Evolutionary conservation across 352 stramenopile genomes (phyloP), one percentile per base, ranked within the genome.

Genomic region (Phytophthora quininea): DNA sequence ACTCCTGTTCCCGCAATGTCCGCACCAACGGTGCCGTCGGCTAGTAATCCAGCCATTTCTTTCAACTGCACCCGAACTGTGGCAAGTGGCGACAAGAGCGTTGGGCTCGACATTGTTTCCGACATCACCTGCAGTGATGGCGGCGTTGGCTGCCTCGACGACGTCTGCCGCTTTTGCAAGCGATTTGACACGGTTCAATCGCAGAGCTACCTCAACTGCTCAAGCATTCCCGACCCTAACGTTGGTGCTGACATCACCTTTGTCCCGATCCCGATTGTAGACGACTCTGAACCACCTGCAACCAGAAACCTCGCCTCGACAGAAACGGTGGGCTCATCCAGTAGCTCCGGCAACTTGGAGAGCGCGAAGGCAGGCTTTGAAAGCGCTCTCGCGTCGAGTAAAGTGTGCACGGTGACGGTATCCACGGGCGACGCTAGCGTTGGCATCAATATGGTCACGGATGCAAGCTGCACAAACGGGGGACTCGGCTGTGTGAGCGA

Each of bases 121-220:
- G 75, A 86, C 61, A 73, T 69, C 60, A 64, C 54, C 7, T 85
- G 77, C 54, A 73, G 51, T 12, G 63, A 59, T 12, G 77, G 77
- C 8, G 77, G 77, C 30, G 42, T 76, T 9, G 74, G 71, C 35
- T 85, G 77, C 45, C 72, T 74, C 14, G 42, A 65, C 24, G 64
- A 66, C 30, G 54, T 76, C 33, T 76, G 73, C 15, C 64, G 68
- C 33, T 80, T 69, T 53, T 75, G 73, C 52, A 78, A 83, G 37
- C 49, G 42, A 4, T 73, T 67, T 8, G 67, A 78, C 24, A 86
- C 74, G 3, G 29, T 60, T 6, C 59, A 80, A 24, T 85, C 79
- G 29, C 48, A 83, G 31, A 27, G 46, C 1, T 87, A 71, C 45
- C 35, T 62, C 11, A 45, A 67, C 27, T 79, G 70, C 48, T 69